Percentiles rank a stretch among this genome's conserved stretches.
Conservation (phyloP, 257 asterid genomes). For the Jasminum sambac region DNA sequence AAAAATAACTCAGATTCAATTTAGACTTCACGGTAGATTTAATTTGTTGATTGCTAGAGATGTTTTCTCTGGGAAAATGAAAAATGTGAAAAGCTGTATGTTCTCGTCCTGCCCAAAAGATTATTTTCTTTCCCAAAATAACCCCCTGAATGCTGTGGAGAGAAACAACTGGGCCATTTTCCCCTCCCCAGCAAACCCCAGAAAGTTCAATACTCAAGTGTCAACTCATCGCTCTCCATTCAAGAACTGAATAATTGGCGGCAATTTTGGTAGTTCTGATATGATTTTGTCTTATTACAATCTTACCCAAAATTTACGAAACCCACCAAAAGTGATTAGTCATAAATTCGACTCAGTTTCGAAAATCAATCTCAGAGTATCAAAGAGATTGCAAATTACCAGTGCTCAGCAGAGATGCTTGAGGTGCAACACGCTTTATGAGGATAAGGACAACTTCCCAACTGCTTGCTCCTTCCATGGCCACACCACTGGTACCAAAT, state of each 20-base stretch:
- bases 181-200: slow-evolving; percentile 1
- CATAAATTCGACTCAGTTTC: slow-evolving; percentile 17
- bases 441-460: slow-evolving; percentile 48
- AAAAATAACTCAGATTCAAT: too few species aligned
- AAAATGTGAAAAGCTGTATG: too few species aligned
- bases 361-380: slow-evolving; percentile 19
- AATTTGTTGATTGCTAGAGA: too few species aligned
- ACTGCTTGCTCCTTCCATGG: slow-evolving; percentile 65
- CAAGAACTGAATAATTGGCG: slow-evolving; percentile 11
- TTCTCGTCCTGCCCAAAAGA: too few species aligned
- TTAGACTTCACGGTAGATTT: too few species aligned
- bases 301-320: too few species aligned
- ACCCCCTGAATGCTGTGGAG: too few species aligned
- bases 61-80: too few species aligned
- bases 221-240: slow-evolving; percentile 1
- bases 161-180: background rate
- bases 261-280: background rate
- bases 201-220: background rate
- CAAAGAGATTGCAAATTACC: slow-evolving; percentile 31
- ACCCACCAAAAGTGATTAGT: background rate
- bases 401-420: slow-evolving; percentile 54
- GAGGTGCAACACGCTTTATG: slow-evolving; percentile 53
- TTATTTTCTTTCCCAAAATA: background rate
- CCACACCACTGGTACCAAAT: slow-evolving; percentile 45
- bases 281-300: too few species aligned